Evolutionary conservation across 2,329 filamentous ascomycete species (phyloP), one percentile per base, ranked within the genome.

Genomic region (Neopestalotiopsis sp.): DNA sequence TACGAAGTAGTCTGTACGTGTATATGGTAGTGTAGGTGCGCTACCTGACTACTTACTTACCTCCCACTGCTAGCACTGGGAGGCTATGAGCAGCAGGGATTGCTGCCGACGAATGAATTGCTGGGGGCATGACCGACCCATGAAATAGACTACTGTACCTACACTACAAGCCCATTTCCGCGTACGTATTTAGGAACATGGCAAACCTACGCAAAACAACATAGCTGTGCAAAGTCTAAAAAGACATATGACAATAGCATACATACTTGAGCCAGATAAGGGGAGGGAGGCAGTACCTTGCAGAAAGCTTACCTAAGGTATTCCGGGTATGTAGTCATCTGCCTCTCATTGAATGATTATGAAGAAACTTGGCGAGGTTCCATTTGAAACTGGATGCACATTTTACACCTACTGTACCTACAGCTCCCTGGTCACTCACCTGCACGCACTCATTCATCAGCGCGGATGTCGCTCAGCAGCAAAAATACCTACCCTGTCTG

Each of bases 131-230:
- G 45, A 53, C 45, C 17, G 66, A 67, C 66, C 57, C 66, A 67
- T 67, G 66, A 63, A 62, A 56, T 67, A 67, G 42, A 67, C 66
- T 67, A 67, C 49, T 24, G 12, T 34, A 30, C 62, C 28, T 65
- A 49, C 59, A 28, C 59, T 38, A 17, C 32, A 40, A 5, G 30
- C 32, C 13, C 30, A 62, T n/a, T 5, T 38, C 17, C 28, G 34
- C 34, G 6, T 38, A 38, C 34, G 34, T 10, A 38, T 38, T 40
- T 32, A 62, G 12, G 14, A 17, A 20, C 13, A 14, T 62, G 32
- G 32, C 34, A 14, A 62, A 62, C 34, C 10, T 28, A 38, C 34
- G 32, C 34, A 14, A 62, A 62, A 17, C 10, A 14, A 38, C 34
- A 38, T 34, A 40, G 12, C 28, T 62, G 5, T 30, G 30, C 13